Evolutionary conservation across 75 land plant genomes (phyloP).

Genomic region (Picea glauca): DNA sequence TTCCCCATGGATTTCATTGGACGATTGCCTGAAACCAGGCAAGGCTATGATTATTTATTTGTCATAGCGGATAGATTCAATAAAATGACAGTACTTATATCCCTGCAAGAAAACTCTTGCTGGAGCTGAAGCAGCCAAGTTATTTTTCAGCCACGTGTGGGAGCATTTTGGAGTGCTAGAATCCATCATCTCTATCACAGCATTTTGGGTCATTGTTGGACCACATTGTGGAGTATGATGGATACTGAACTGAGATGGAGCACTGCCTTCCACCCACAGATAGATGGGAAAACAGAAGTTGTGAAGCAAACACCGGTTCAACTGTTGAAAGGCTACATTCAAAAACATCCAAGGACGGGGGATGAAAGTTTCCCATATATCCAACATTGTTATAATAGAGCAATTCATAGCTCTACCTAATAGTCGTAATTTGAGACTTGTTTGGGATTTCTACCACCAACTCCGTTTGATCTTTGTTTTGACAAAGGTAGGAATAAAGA

Average conservation of each 20-base stretch:
- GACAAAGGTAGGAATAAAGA: too few relatives aligned
- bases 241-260: neutral
- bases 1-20: too few relatives aligned
- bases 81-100: too few relatives aligned
- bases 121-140: too few relatives aligned
- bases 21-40: too few relatives aligned
- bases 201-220: neutral
- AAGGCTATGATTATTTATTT: too few relatives aligned
- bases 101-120: too few relatives aligned
- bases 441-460: neutral
- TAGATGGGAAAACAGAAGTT: neutral
- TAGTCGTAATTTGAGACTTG: neutral
- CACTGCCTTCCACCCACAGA: neutral
- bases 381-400: neutral
- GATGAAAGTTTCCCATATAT: neutral
- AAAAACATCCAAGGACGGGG: neutral
- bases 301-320: neutral
- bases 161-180: too few relatives aligned
- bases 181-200: too few relatives aligned
- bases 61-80: too few relatives aligned
- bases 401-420: neutral
- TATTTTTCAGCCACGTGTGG: too few relatives aligned
- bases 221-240: neutral
- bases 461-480: too few relatives aligned
- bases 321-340: neutral